Conservation (phyloP, 1,284 basidiomycete genomes). For the Pseudozyma pruni region DNA sequence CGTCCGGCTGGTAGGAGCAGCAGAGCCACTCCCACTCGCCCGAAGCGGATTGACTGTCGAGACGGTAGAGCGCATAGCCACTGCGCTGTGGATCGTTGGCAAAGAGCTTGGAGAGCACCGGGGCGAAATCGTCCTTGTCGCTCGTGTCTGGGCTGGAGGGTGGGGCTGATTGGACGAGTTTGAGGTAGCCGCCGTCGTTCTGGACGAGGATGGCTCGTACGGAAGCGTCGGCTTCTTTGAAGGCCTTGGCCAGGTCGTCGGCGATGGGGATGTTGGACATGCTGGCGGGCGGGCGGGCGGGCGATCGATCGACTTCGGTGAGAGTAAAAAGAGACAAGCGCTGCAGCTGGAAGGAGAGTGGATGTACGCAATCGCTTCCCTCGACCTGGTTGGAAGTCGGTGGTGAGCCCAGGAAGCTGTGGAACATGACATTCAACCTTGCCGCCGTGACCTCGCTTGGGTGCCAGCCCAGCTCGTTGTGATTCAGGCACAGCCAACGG, state of each 20-base stretch:
- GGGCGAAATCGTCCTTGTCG: slow-evolving; percentile 53
- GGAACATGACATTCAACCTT: no score
- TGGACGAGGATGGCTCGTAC: slow-evolving; percentile 56
- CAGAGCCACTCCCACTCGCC: slow-evolving; percentile 62
- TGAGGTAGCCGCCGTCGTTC: slow-evolving; percentile 50
- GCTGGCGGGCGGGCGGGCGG: not conserved
- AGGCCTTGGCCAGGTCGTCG: slow-evolving; percentile 38
- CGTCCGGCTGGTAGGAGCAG: slow-evolving; percentile 59
- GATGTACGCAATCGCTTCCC: no score
- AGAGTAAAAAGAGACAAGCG: no score
- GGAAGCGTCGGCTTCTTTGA: slow-evolving; percentile 30
- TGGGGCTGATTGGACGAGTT: slow-evolving; percentile 31
- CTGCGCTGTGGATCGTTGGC: slow-evolving; percentile 51
- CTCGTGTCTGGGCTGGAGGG: slow-evolving; percentile 26
- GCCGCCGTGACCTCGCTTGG: no score
- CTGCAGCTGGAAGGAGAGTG: no score
- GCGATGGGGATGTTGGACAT: slow-evolving; percentile 50
- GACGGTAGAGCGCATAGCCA: slow-evolving; percentile 57
- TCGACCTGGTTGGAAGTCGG: no score
- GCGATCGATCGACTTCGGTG: not conserved
- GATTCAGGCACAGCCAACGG: no score
- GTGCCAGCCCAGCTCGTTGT: no score
- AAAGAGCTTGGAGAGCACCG: slow-evolving; percentile 48
- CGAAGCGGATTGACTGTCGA: slow-evolving; percentile 55
- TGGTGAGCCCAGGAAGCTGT: no score